phyloP scores from a whole-genome alignment of 176 grass and related monocot species.

The Carex littledalei region DNA sequence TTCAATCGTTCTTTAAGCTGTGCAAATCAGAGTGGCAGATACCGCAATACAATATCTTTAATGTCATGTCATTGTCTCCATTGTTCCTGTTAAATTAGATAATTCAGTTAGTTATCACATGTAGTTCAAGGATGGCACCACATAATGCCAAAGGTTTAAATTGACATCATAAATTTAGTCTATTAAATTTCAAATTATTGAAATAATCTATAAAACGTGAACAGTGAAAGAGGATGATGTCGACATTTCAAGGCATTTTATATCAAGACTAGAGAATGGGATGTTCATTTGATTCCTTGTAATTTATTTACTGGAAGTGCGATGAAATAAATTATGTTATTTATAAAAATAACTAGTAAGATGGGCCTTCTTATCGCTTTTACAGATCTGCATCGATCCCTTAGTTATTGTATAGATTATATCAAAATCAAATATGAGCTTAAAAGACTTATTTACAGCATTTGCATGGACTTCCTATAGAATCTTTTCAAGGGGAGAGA shows the following conservation, averaged over 20 bases:
- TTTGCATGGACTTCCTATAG: background rate
- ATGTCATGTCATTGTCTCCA: conserved; percentile 55
- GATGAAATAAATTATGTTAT: background rate
- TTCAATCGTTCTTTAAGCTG: conserved; percentile 67
- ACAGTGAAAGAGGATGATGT: background rate
- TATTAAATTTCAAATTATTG: background rate
- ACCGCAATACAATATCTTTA: conserved; percentile 72
- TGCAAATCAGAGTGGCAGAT: conserved; percentile 81
- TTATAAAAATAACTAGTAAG: background rate
- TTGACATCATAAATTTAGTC: background rate
- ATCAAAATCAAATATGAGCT: background rate
- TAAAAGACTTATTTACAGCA: background rate
- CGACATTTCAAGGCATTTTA: background rate
- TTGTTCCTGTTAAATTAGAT: conserved; percentile 40
- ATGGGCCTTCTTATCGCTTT: background rate
- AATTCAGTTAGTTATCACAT: background rate
- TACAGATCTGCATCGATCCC: background rate
- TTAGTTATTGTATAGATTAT: background rate
- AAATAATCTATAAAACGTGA: background rate
- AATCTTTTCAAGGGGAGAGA: background rate
- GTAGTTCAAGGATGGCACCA: background rate
- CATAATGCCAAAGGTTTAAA: background rate
- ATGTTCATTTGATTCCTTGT: background rate
- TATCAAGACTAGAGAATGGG: background rate
- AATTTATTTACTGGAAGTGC: background rate